These are phyloP conservation scores for Ettlia oleoabundans DNA, from an alignment of 139 green algal species.

Conservation along the genomic window DNA sequence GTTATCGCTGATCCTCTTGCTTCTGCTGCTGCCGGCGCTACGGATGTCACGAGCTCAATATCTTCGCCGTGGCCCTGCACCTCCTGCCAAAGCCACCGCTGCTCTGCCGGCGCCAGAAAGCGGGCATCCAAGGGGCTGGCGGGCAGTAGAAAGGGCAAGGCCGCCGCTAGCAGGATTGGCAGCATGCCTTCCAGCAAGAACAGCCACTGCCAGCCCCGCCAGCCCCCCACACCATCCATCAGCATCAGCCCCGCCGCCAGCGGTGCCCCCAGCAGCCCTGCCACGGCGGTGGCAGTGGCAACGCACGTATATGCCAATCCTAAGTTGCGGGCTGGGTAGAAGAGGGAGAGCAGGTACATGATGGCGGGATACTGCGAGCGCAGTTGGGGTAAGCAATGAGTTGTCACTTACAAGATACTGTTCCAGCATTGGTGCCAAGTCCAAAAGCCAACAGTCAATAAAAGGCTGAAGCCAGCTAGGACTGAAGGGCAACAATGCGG, in stretches of 20 bases:
- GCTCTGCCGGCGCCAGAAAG: constrained; percentile 18
- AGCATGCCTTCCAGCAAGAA: constrained; percentile 31
- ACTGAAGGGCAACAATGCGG: not conserved
- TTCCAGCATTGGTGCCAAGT: too few relatives aligned
- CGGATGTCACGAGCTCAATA: not conserved
- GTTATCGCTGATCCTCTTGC: not conserved
- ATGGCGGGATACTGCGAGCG: constrained; percentile 27
- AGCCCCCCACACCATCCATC: constrained; percentile 2
- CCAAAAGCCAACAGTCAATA: too few relatives aligned
- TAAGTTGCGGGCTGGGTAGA: constrained; percentile 25
- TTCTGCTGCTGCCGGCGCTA: not conserved
- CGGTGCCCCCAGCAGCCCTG: constrained; percentile 12
- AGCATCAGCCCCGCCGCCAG: constrained; percentile 22
- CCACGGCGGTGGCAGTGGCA: constrained; percentile 16
- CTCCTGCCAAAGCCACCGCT: constrained; percentile 8
- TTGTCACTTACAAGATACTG: too few relatives aligned
- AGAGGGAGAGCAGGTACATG: constrained; percentile 33
- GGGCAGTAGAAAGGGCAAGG: constrained; percentile 13
- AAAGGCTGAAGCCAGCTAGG: too few relatives aligned
- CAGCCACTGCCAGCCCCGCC: constrained; percentile 29
- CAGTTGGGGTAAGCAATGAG: not conserved
- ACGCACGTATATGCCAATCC: constrained; percentile 33
- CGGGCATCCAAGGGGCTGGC: constrained; percentile 4
- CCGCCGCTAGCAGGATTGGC: constrained; percentile 11
- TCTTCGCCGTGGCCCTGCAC: not conserved